Evolutionary conservation across 331 rosid genomes (phyloP).

Genomic region (Quercus phellos): DNA sequence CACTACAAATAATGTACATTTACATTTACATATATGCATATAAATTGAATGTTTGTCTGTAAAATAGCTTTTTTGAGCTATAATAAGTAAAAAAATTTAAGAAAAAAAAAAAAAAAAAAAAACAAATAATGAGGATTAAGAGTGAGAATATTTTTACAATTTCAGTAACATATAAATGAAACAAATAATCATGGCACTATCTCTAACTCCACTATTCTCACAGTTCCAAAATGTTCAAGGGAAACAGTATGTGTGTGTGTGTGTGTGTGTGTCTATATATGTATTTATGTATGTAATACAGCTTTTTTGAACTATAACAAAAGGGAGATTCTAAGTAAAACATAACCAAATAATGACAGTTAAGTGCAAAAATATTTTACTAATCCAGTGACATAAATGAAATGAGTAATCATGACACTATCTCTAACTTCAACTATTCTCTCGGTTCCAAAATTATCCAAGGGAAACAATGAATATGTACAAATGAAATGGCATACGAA

Average conservation of each 20-base stretch:
- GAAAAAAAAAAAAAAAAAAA: too few species aligned
- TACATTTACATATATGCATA: too few species aligned
- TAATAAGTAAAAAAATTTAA: neutral
- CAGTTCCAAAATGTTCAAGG: too few species aligned
- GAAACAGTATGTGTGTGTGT: too few species aligned
- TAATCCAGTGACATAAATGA: neutral
- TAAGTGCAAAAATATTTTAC: neutral
- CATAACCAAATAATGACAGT: neutral
- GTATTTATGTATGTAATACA: too few species aligned
- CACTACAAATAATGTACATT: neutral
- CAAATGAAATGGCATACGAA: neutral
- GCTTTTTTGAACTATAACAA: neutral
- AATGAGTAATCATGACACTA: neutral
- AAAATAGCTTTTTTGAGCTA: neutral
- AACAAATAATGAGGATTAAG: too few species aligned
- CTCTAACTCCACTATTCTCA: too few species aligned
- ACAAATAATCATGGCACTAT: too few species aligned
- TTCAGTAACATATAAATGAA: too few species aligned
- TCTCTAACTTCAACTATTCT: neutral
- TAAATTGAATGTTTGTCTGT: neutral
- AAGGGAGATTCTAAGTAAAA: neutral
- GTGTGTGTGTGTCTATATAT: too few species aligned
- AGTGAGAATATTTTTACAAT: too few species aligned
- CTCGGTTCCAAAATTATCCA: neutral
- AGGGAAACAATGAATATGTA: neutral